Conservation (phyloP, 1,139 yeast species). For the Debaryomycetaceae sp. region DNA sequence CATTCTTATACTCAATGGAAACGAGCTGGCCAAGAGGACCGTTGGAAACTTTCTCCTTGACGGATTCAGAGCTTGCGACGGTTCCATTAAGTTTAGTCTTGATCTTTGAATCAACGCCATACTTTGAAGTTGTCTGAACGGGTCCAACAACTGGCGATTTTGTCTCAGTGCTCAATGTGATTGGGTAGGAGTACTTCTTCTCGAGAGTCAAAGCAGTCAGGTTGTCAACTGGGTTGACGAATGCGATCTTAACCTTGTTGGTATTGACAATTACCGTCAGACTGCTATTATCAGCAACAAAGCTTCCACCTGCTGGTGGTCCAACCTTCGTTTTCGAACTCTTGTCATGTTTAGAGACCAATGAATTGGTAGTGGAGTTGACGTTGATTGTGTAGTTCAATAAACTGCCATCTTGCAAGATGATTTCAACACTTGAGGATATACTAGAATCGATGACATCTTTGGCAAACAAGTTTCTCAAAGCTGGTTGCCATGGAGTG, state of each 20-base stretch:
- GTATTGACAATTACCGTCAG: not conserved
- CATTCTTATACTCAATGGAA: constrained; percentile 9
- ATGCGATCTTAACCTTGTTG: constrained; percentile 2
- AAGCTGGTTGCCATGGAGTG: constrained; percentile 13
- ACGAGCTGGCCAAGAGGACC: constrained; percentile 9
- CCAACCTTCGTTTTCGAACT: constrained; percentile 9
- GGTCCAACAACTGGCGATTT: constrained; percentile 8
- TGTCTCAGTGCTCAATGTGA: constrained; percentile 9
- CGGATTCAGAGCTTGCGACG: constrained; percentile 7
- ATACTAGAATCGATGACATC: constrained; percentile 8
- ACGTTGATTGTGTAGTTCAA: constrained; percentile 9
- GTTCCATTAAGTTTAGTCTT: constrained; percentile 10
- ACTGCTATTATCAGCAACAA: not conserved
- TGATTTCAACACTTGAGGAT: constrained; percentile 12
- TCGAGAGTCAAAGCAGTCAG: constrained; percentile 5
- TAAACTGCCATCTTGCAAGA: constrained; percentile 10
- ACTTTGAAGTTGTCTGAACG: constrained; percentile 5
- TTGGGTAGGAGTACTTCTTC: constrained; percentile 11
- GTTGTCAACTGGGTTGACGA: constrained; percentile 9
- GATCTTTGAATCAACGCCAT: constrained; percentile 8
- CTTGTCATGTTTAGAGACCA: constrained; percentile 11
- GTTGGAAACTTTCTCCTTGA: constrained; percentile 10
- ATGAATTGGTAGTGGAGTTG: constrained; percentile 9
- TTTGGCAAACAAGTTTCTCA: constrained; percentile 12
- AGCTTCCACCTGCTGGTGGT: constrained; percentile 13